These are phyloP conservation scores for Loxodes magnus DNA, from an alignment of 73 alveolate species.

Conservation along the genomic window DNA sequence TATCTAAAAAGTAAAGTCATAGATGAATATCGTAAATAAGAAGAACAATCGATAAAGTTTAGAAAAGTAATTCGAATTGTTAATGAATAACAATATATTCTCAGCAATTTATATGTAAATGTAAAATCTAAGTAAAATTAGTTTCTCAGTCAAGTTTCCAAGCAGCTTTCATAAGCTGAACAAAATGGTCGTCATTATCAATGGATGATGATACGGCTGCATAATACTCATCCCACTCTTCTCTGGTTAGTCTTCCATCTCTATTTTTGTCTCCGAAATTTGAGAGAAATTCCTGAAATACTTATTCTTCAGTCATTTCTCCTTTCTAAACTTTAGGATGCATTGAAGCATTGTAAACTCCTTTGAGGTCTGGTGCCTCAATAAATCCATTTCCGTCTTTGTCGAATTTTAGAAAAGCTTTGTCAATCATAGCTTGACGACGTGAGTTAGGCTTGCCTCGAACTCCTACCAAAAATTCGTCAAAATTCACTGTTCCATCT, in stretches of 20 bases:
- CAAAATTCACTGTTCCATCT: constrained; percentile 72
- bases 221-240: constrained; percentile 94
- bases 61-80: too few species aligned
- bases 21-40: too few species aligned
- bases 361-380: constrained; percentile 78
- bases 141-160: constrained; percentile 66
- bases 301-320: constrained; percentile 86
- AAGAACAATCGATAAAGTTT: too few species aligned
- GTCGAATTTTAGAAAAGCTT: constrained; percentile 91
- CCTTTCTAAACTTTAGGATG: constrained; percentile 91
- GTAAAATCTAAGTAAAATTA: not conserved
- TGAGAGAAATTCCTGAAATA: constrained; percentile 67
- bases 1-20: too few species aligned
- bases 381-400: constrained; percentile 78
- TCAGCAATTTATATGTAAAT: too few species aligned
- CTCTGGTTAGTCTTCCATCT: constrained; percentile 74
- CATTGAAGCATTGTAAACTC: constrained; percentile 62
- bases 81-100: too few species aligned
- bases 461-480: constrained; percentile 76
- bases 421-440: constrained; percentile 75
- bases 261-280: constrained; percentile 81
- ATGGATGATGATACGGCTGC: constrained; percentile 86
- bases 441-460: constrained; percentile 82
- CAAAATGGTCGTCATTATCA: constrained; percentile 95
- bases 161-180: constrained; percentile 84